phyloP scores from a whole-genome alignment of 495 filamentous ascomycete genomes.

The Sporormia fimetaria region DNA sequence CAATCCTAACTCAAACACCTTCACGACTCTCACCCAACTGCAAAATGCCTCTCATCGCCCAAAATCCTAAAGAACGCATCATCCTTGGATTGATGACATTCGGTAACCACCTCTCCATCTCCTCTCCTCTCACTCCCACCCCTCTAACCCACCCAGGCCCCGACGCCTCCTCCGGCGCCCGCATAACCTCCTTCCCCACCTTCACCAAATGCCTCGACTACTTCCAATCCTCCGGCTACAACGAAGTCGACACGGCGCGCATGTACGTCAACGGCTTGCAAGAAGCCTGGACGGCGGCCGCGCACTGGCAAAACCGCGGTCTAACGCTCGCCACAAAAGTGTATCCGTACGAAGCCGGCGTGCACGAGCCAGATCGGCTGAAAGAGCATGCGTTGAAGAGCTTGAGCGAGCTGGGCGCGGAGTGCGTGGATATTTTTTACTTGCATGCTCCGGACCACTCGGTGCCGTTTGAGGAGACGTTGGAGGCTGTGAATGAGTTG shows the following conservation, averaged over 20 bases:
- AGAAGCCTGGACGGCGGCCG: constrained; percentile 68
- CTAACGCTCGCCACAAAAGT: constrained; percentile 76
- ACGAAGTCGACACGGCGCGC: constrained; percentile 51
- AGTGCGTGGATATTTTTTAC: constrained; percentile 79
- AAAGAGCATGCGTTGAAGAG: constrained; percentile 50
- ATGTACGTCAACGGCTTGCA: constrained; percentile 63
- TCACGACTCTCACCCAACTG: no score
- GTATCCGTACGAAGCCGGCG: constrained; percentile 50
- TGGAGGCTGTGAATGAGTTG: constrained; percentile 63
- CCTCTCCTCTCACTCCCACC: constrained; percentile 30
- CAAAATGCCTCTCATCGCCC: constrained; percentile 46
- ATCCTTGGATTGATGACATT: constrained; percentile 56
- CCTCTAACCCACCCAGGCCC: constrained; percentile 7
- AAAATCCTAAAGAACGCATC: constrained; percentile 40
- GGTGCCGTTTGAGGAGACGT: constrained; percentile 58
- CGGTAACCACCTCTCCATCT: constrained; percentile 22
- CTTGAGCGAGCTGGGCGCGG: constrained; percentile 59
- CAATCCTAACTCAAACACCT: no score
- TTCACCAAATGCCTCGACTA: constrained; percentile 39
- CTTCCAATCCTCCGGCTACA: constrained; percentile 46
- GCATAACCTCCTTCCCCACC: constrained; percentile 49
- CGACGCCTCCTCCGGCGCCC: constrained; percentile 43
- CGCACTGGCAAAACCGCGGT: constrained; percentile 70
- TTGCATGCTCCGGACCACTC: constrained; percentile 72
- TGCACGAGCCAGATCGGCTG: constrained; percentile 50